Conservation (phyloP, 805 yeast genomes). For the Candida loeiensis region DNA sequence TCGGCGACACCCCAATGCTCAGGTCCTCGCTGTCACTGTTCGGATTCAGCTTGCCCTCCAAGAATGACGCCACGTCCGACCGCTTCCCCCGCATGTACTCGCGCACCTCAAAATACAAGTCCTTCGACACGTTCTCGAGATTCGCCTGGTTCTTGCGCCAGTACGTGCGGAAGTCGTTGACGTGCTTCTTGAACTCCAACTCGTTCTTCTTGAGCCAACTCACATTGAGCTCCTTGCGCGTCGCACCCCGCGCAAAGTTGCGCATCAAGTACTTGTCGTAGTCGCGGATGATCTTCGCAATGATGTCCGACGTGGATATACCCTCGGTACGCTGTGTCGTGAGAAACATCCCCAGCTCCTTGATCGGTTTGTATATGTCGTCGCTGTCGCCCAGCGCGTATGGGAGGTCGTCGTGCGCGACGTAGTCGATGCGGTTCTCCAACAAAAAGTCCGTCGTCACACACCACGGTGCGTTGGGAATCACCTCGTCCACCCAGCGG, state of each 20-base stretch:
- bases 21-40: slow-evolving; percentile 30
- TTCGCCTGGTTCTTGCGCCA: slow-evolving; percentile 73
- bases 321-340: slow-evolving; percentile 97
- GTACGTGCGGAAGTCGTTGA: slow-evolving; percentile 79
- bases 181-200: slow-evolving; percentile 87
- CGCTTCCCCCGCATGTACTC: slow-evolving; percentile 59
- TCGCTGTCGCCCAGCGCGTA: slow-evolving; percentile 86
- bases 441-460: slow-evolving; percentile 77
- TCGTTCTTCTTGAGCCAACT: slow-evolving; percentile 98
- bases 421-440: slow-evolving; percentile 85
- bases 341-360: slow-evolving; percentile 83
- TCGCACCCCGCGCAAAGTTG: slow-evolving; percentile 96
- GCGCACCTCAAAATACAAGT: slow-evolving; percentile 79
- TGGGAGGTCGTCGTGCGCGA: slow-evolving; percentile 97
- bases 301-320: slow-evolving; percentile 90
- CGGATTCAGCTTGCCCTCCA: slow-evolving; percentile 19
- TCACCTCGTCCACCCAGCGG: slow-evolving; percentile 96
- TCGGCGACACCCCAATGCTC: slow-evolving; percentile 44
- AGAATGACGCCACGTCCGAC: slow-evolving; percentile 25
- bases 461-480: slow-evolving; percentile 94
- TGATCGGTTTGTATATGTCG: slow-evolving; percentile 91
- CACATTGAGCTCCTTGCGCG: slow-evolving; percentile 92
- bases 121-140: slow-evolving; percentile 70
- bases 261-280: slow-evolving; percentile 96
- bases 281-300: slow-evolving; percentile 90